These are phyloP conservation scores for Yamadazyma diospyri DNA, from an alignment of 1,139 yeast species.

Conservation along the genomic window DNA sequence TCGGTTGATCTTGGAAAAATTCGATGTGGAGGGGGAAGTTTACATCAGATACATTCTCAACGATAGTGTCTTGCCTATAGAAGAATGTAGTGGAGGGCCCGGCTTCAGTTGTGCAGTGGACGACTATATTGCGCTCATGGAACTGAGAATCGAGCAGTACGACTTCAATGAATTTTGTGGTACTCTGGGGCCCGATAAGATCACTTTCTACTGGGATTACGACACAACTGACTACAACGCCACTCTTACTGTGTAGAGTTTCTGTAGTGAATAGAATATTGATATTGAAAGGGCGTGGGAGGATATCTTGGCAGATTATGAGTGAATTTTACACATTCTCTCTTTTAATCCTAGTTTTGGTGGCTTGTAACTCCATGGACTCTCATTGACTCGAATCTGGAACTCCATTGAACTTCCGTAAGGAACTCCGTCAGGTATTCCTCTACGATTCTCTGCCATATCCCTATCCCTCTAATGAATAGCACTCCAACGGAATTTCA, in stretches of 20 bases:
- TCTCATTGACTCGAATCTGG: too few relatives aligned
- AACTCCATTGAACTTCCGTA: too few relatives aligned
- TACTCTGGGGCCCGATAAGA: slow-evolving; percentile 26
- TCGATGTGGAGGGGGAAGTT: slow-evolving; percentile 35
- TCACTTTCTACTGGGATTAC: slow-evolving; percentile 40
- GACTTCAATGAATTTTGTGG: slow-evolving; percentile 32
- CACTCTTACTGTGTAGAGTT: slow-evolving; percentile 2
- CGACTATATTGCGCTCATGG: slow-evolving; percentile 30
- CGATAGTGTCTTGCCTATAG: slow-evolving; percentile 54
- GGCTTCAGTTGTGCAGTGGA: slow-evolving; percentile 53
- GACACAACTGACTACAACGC: slow-evolving; percentile 23
- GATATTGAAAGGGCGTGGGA: too few relatives aligned
- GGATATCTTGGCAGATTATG: too few relatives aligned
- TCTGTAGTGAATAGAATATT: too few relatives aligned
- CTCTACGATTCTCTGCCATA: too few relatives aligned
- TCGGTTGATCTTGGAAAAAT: slow-evolving; percentile 47
- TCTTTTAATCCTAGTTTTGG: too few relatives aligned
- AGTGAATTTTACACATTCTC: too few relatives aligned
- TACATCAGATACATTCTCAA: slow-evolving; percentile 51
- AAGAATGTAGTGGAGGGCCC: slow-evolving; percentile 49
- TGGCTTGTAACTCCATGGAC: too few relatives aligned
- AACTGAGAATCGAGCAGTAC: slow-evolving; percentile 18
- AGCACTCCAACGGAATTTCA: too few relatives aligned
- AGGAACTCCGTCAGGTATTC: too few relatives aligned
- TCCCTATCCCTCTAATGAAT: too few relatives aligned